phyloP scores from a whole-genome alignment of 441 rosid genomes.

The Sinapis alba region DNA sequence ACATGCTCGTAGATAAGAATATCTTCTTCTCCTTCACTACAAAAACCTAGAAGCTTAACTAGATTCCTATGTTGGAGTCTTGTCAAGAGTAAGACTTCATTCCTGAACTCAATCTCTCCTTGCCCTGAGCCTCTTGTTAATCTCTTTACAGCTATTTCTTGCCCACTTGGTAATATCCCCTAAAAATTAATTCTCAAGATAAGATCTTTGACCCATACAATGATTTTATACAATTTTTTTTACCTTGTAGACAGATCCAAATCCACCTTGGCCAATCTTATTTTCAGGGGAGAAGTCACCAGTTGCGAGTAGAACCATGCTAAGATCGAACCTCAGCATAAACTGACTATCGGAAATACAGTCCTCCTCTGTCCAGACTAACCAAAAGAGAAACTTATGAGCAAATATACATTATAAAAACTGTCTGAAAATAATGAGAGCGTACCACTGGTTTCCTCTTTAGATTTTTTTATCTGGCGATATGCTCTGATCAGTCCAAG shows the following conservation, averaged over 20 bases:
- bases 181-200: constrained; percentile 3
- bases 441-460: constrained; percentile 7
- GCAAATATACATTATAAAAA: neutral
- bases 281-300: constrained; percentile 27
- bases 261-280: constrained; percentile 38
- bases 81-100: constrained; percentile 48
- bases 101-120: constrained; percentile 51
- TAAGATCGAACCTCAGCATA: constrained; percentile 31
- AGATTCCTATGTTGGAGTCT: constrained; percentile 56
- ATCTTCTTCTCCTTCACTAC: constrained; percentile 44
- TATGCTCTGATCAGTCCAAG: constrained; percentile 22
- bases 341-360: constrained; percentile 7
- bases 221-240: neutral
- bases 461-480: constrained; percentile 12
- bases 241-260: constrained; percentile 34
- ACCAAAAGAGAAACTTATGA: neutral
- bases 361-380: neutral
- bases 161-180: constrained; percentile 48
- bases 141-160: constrained; percentile 50
- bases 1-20: constrained; percentile 48
- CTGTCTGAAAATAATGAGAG: neutral
- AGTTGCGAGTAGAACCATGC: constrained; percentile 20
- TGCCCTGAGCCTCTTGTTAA: constrained; percentile 40
- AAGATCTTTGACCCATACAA: neutral
- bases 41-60: constrained; percentile 53